These are phyloP conservation scores for Wickerhamiella occidentalis DNA, from an alignment of 805 yeast genomes.

Conservation along the genomic window DNA sequence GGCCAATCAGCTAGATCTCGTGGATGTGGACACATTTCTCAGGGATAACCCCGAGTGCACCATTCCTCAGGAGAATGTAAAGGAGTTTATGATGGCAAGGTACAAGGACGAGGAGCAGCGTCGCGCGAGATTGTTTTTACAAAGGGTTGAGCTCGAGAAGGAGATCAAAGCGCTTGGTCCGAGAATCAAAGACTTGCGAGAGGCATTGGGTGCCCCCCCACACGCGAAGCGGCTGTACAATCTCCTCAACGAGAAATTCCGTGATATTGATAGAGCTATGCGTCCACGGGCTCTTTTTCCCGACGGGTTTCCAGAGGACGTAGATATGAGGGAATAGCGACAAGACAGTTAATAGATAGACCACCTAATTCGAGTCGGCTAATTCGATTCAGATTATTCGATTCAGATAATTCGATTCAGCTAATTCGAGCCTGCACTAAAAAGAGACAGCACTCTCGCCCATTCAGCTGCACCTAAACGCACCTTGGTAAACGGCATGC, in stretches of 20 bases:
- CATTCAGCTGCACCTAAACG: no score
- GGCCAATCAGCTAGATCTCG: not conserved
- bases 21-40: not conserved
- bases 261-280: not conserved
- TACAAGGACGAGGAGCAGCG: conserved; percentile 2
- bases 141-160: not conserved
- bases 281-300: not conserved
- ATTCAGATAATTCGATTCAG: no score
- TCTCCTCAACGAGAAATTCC: not conserved
- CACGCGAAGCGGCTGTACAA: not conserved
- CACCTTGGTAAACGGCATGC: no score
- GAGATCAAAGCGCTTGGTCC: not conserved
- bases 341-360: not conserved
- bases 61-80: not conserved
- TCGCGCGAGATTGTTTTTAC: not conserved
- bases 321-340: not conserved
- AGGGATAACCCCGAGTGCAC: not conserved
- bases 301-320: not conserved
- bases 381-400: no score
- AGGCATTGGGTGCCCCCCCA: not conserved
- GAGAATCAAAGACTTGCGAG: not conserved
- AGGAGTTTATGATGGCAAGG: not conserved
- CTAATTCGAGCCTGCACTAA: no score
- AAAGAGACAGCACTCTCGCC: no score
- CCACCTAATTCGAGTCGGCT: no score